phyloP scores from a whole-genome alignment of 2,329 filamentous ascomycete genomes.

The Byssochlamys sp. region DNA sequence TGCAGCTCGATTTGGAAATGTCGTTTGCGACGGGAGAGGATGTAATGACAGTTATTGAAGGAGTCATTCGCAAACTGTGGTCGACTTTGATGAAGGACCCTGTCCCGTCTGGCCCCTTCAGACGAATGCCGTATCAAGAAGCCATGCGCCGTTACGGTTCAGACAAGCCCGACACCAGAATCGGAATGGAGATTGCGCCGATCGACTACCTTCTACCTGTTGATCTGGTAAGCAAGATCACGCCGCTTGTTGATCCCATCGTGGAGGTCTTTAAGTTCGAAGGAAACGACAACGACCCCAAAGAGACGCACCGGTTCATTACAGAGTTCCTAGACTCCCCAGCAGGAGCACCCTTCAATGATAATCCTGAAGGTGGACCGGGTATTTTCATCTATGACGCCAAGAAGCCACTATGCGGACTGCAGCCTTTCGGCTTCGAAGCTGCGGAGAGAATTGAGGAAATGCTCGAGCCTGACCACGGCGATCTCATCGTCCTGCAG shows the following conservation, averaged over 20 bases:
- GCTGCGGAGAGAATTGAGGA: conserved; percentile 51
- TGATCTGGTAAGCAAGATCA: conserved; percentile 66
- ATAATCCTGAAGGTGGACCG: conserved; percentile 67
- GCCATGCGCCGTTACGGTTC: conserved; percentile 74
- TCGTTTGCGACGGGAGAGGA: conserved; percentile 65
- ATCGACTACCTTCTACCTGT: conserved; percentile 55
- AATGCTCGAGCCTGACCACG: conserved; percentile 49
- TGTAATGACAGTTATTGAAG: conserved; percentile 53
- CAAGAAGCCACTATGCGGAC: conserved; percentile 62
- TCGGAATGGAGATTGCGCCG: conserved; percentile 56
- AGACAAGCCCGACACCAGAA: conserved; percentile 85
- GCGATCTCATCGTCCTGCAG: conserved; percentile 73
- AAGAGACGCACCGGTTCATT: conserved; percentile 53
- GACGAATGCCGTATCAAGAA: conserved; percentile 58
- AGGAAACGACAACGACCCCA: conserved; percentile 37
- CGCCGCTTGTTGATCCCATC: conserved; percentile 55
- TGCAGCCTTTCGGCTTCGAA: conserved; percentile 69
- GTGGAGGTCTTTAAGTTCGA: conserved; percentile 65
- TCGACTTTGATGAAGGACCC: conserved; percentile 37
- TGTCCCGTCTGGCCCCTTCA: conserved; percentile 41
- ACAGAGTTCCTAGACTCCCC: conserved; percentile 61
- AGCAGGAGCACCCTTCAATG: conserved; percentile 47
- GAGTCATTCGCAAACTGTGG: conserved; percentile 50
- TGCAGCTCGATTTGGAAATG: conserved; percentile 83
- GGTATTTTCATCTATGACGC: conserved; percentile 68